Evolutionary conservation across 164 flowering plant genomes (phyloP).

Genomic region (Platanus orientalis): DNA sequence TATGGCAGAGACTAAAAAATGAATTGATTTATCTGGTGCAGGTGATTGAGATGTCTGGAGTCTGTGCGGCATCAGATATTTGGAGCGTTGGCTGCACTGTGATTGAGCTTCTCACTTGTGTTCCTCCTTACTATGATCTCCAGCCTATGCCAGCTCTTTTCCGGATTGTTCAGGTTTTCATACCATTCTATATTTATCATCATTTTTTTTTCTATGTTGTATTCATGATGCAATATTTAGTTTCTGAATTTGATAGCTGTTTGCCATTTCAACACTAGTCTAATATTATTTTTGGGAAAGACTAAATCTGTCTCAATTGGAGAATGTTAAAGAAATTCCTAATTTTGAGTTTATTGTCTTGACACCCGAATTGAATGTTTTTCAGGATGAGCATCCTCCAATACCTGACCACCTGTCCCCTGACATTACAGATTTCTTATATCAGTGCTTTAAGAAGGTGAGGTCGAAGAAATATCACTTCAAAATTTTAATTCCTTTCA

Average conservation of each 20-base stretch:
- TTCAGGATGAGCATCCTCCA: constrained; percentile 95
- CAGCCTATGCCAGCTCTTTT: constrained; percentile 99
- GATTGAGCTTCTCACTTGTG: constrained; percentile 95
- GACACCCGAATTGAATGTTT: constrained; percentile 7
- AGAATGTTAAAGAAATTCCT: background rate
- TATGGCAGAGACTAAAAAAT: no score
- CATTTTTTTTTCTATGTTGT: background rate
- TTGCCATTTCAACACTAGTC: no score
- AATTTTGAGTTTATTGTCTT: background rate
- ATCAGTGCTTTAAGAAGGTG: constrained; percentile 97
- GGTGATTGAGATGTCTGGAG: constrained; percentile 99
- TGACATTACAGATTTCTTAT: constrained; percentile 85
- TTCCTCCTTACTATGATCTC: constrained; percentile 98
- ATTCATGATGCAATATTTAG: background rate
- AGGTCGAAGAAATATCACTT: constrained; percentile 4
- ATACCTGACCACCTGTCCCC: constrained; percentile 91
- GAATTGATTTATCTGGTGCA: constrained; percentile 27
- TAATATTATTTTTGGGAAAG: no score
- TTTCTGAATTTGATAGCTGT: background rate
- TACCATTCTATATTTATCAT: background rate
- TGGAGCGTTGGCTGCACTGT: constrained; percentile 99
- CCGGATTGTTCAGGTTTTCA: constrained; percentile 90
- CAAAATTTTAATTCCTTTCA: background rate
- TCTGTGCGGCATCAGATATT: constrained; percentile 98
- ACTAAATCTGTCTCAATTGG: background rate